Evolutionary conservation across 306 rosid species (phyloP).

Genomic region (Ormosia emarginata): DNA sequence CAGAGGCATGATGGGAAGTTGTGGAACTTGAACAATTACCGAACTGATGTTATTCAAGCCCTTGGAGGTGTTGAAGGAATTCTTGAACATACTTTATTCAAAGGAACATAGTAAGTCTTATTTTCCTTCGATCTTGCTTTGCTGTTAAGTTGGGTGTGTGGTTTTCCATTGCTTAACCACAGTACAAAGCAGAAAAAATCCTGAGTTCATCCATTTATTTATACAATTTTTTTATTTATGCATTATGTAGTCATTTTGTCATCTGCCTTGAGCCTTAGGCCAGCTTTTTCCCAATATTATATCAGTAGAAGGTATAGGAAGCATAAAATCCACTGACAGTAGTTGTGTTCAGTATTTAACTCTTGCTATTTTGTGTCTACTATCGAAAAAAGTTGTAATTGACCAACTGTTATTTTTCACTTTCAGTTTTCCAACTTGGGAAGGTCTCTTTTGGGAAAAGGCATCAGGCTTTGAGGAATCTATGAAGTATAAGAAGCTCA

Average conservation of each 20-base stretch:
- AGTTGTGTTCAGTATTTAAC: not conserved
- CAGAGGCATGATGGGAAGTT: conserved; percentile 97
- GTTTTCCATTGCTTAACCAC: not conserved
- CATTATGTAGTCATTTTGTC: too few relatives aligned
- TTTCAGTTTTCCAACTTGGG: conserved; percentile 92
- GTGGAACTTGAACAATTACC: conserved; percentile 96
- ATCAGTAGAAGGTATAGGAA: not conserved
- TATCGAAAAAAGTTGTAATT: not conserved
- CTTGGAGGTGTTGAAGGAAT: conserved; percentile 99
- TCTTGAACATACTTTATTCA: conserved; percentile 94
- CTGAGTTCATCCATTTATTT: not conserved
- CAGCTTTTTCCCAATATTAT: not conserved
- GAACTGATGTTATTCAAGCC: conserved; percentile 99
- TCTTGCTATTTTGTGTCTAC: not conserved
- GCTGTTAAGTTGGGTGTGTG: not conserved
- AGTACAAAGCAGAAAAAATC: not conserved
- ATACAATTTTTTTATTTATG: not conserved
- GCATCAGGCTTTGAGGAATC: conserved; percentile 99
- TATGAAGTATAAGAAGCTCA: conserved; percentile 97
- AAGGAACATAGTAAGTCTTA: conserved; percentile 92
- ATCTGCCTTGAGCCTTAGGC: not conserved
- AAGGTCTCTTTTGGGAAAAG: conserved; percentile 99
- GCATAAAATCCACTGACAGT: not conserved
- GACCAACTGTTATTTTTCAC: conserved; percentile 18
- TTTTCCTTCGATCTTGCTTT: not conserved